Conservation (phyloP, 805 yeast species). For the Diddensiella transvaalensis region DNA sequence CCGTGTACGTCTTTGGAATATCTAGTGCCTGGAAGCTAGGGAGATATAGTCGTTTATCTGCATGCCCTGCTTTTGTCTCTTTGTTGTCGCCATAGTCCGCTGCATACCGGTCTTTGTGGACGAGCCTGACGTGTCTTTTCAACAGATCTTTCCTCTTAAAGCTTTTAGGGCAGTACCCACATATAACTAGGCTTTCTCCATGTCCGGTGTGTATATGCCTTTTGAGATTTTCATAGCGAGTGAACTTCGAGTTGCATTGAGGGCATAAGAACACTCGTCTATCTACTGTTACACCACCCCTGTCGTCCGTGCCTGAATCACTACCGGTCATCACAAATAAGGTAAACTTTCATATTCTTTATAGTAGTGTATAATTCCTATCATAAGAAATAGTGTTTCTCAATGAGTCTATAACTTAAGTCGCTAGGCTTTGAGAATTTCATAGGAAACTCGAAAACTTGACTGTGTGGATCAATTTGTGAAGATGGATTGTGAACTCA, state of each 20-base stretch:
- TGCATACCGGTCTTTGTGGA: slow-evolving; percentile 3
- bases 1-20: slow-evolving; percentile 7
- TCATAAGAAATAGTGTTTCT: no score
- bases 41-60: not conserved
- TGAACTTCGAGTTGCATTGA: slow-evolving; percentile 6
- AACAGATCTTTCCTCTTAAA: slow-evolving; percentile 7
- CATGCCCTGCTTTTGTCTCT: not conserved
- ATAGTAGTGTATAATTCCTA: no score
- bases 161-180: slow-evolving; percentile 1
- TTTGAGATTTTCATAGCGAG: slow-evolving; percentile 10
- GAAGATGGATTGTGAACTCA: no score
- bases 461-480: no score
- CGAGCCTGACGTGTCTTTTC: slow-evolving; percentile 7
- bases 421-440: no score
- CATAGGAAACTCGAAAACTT: no score
- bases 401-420: no score
- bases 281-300: not conserved
- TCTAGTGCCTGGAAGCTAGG: slow-evolving; percentile 8
- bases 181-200: not conserved
- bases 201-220: slow-evolving; percentile 8
- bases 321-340: no score
- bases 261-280: slow-evolving; percentile 2
- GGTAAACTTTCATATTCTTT: no score
- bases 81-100: slow-evolving; percentile 5
- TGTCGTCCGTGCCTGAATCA: no score